Percentiles rank a stretch among this genome's conserved stretches.
These are phyloP conservation scores for Phylloporus sp. DNA, from an alignment of 768 basidiomycete species.

Conservation along the genomic window DNA sequence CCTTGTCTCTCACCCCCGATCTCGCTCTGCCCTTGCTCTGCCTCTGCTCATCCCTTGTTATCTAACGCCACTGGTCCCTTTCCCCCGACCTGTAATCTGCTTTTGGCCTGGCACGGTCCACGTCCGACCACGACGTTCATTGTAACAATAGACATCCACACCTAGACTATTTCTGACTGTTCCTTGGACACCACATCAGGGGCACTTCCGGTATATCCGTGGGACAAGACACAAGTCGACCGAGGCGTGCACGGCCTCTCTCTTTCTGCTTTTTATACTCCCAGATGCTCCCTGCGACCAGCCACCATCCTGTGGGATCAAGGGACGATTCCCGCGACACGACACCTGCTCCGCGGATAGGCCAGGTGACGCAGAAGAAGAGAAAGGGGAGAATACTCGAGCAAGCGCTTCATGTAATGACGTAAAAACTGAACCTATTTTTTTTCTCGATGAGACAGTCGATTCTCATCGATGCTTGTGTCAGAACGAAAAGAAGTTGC, in stretches of 20 bases:
- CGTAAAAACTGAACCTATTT: not conserved
- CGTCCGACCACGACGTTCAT: not conserved
- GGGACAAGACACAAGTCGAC: not conserved
- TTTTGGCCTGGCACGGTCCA: conserved; percentile 1
- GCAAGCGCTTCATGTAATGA: conserved; percentile 17
- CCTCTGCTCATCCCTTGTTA: conserved; percentile 5
- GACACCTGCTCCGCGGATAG: conserved; percentile 1
- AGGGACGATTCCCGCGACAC: not conserved
- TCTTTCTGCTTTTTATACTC: not conserved
- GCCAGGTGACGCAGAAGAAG: conserved; percentile 2
- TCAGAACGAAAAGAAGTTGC: not conserved
- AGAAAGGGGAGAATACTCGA: not conserved
- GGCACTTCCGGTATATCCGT: not conserved
- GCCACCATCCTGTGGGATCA: not conserved
- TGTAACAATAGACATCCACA: conserved; percentile 7
- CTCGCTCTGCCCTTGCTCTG: conserved; percentile 10
- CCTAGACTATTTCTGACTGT: conserved; percentile 1
- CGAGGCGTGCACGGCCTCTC: not conserved
- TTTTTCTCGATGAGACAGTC: not conserved
- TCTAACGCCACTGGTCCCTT: conserved; percentile 9
- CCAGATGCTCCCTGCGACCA: not conserved
- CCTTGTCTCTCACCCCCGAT: conserved; percentile 7
- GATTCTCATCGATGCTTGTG: not conserved
- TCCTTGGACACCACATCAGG: not conserved
- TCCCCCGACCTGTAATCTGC: conserved; percentile 1